Base-by-base conservation (phyloP, 345 rosid species). In the Cardamine resedifolia region DNA sequence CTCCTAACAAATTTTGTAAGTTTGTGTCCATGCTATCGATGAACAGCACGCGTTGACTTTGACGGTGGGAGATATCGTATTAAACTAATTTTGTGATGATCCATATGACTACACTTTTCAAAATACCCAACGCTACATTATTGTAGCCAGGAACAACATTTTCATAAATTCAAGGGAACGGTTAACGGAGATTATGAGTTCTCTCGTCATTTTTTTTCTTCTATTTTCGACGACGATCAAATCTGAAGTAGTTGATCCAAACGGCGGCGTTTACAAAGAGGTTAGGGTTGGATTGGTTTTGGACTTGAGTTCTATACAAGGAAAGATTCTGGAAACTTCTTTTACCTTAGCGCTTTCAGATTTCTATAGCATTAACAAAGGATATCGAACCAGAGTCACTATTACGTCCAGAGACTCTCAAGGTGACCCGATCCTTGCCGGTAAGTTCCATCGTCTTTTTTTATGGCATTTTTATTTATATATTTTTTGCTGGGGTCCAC, bases 351-450 rank as follows among this genome's bases (percentile, higher is more conserved):
- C 75, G 10, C 63, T 76, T 69, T 51, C 75, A 8, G 66, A 76
- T 55, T 70, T 70, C 9, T 70, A 76, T n/a, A 2, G 28, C 34
- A 19, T 47, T 21, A 64, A 64, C 18, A 53, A 27, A 1, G 18
- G 51, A 34, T 70, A 55, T n/a, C 20, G 26, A 69, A 63, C 44
- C 10, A 76, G 75, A 64, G 31, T 76, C 49, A 11, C 51, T 64
- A 0, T 64, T 50, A 23, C 4, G 10, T 0, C 36, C 6, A 76
- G 66, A 57, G 79, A 76, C 51, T 70, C 79, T 2, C 69, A 56
- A 53, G 75, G 75, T 10, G 61, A 76, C 16, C 70, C 70, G 58
- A 26, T 76, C 16, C 33, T 60, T 34, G 71, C 78, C 19, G 73
- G 78, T 74, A 8, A 45, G 68, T 72, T 53, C 43, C 24, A 15